Percentiles rank a stretch among this genome's conserved stretches.
Evolutionary conservation across 1,284 basidiomycete genomes (phyloP).

Genomic region (Trametes pubescens): DNA sequence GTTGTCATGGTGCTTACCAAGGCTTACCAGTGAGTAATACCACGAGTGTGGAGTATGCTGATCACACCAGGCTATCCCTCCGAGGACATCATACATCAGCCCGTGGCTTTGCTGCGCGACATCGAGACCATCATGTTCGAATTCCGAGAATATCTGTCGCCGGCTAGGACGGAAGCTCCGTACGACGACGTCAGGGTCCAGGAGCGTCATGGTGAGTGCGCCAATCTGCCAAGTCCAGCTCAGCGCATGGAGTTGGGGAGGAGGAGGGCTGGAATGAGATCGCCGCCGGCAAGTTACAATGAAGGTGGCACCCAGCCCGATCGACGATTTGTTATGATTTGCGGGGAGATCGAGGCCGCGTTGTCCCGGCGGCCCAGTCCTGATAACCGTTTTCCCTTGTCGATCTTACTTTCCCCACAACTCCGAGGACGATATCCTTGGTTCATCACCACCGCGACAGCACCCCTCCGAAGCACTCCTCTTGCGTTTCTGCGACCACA

Average conservation of each 20-base stretch:
- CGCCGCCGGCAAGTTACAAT: conserved; percentile 4
- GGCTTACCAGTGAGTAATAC: no score
- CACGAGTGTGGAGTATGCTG: no score
- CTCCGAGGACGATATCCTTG: conserved; percentile 1
- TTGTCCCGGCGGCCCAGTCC: no score
- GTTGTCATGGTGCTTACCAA: no score
- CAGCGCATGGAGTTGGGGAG: background rate
- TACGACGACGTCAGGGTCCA: background rate
- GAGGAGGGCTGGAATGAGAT: background rate
- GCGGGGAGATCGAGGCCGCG: conserved; percentile 9
- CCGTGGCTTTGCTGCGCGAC: no score
- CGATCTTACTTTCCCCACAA: conserved; percentile 1
- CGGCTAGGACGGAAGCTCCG: background rate
- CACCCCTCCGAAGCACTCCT: background rate
- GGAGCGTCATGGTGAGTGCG: background rate
- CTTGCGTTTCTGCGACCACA: background rate
- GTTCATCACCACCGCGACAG: background rate
- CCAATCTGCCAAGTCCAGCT: background rate
- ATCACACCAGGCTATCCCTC: no score
- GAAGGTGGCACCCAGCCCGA: conserved; percentile 3
- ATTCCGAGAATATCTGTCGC: background rate
- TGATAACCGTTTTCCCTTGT: conserved; percentile 12
- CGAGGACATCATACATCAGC: no score
- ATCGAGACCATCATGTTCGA: no score
- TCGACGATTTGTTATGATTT: conserved; percentile 1